A percentile compares a stretch with the other conserved stretches of the same genome.
These are phyloP conservation scores for Chytriomyces sp. DNA, from an alignment of 192 early-diverging fungal genomes.

Conservation along the genomic window DNA sequence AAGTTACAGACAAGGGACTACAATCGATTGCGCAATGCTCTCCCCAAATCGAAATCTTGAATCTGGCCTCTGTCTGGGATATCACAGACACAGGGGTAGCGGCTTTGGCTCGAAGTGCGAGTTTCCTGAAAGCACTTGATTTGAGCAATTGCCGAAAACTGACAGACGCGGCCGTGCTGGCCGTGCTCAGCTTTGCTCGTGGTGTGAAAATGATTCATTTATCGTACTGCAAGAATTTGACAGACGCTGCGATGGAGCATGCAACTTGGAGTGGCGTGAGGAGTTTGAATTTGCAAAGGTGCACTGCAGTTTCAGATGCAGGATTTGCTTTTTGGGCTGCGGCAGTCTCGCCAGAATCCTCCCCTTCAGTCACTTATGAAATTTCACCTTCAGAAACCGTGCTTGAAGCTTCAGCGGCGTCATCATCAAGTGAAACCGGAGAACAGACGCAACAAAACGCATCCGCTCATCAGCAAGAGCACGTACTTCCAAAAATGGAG, in stretches of 20 bases:
- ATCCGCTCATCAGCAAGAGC: neutral
- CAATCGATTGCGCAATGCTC: conserved; percentile 47
- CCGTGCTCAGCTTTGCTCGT: conserved; percentile 54
- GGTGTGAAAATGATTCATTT: conserved; percentile 51
- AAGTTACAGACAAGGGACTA: conserved; percentile 68
- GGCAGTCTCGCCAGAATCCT: neutral
- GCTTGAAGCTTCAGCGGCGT: neutral
- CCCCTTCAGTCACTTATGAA: conserved; percentile 37
- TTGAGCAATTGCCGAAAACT: conserved; percentile 83
- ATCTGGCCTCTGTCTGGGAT: conserved; percentile 74
- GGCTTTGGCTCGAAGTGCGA: conserved; percentile 49
- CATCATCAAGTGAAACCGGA: neutral
- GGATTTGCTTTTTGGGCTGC: conserved; percentile 62
- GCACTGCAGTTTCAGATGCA: conserved; percentile 72
- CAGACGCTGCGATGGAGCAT: conserved; percentile 63
- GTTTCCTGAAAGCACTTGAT: conserved; percentile 59
- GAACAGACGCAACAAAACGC: neutral
- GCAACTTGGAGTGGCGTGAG: conserved; percentile 59
- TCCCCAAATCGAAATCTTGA: conserved; percentile 50
- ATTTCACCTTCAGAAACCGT: neutral
- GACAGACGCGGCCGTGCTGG: conserved; percentile 62
- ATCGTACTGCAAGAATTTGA: conserved; percentile 81
- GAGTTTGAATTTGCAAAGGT: conserved; percentile 73
- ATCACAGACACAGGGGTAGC: conserved; percentile 68
- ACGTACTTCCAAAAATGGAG: neutral